Evolutionary conservation across 306 rosid species (phyloP).

Genomic region (Inga leiocalycina): DNA sequence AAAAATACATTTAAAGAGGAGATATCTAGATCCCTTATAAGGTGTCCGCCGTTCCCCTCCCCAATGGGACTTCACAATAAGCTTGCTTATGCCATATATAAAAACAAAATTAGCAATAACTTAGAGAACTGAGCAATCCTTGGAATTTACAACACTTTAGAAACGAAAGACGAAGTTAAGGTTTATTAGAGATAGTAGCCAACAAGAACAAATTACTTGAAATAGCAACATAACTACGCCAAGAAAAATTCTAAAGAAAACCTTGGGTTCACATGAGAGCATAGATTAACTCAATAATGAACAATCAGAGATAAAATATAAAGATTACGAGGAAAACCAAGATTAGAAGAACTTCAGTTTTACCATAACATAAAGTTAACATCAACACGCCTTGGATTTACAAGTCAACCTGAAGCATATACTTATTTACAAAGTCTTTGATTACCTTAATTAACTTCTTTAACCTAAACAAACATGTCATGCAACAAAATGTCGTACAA

Average conservation of each 20-base stretch:
- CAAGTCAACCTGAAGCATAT: conserved; percentile 35
- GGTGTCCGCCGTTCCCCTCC: too few species aligned
- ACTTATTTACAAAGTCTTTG: conserved; percentile 15
- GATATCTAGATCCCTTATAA: too few species aligned
- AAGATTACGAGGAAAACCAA: background rate
- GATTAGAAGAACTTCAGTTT: background rate
- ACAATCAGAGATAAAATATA: background rate
- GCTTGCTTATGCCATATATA: background rate
- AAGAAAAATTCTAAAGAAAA: background rate
- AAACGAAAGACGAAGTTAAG: background rate
- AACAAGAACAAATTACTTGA: background rate
- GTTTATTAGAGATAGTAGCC: background rate
- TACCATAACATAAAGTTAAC: conserved; percentile 1
- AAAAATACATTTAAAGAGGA: too few species aligned
- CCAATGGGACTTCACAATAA: background rate
- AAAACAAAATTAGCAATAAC: background rate
- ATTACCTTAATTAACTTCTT: background rate
- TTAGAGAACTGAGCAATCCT: background rate
- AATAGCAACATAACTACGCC: background rate
- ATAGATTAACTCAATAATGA: background rate
- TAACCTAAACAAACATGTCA: too few species aligned
- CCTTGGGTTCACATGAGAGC: background rate
- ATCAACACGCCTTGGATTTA: conserved; percentile 11
- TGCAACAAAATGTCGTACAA: background rate
- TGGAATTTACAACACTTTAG: background rate